Conservation (phyloP, 345 rosid species). For the Noccaea caerulescens region DNA sequence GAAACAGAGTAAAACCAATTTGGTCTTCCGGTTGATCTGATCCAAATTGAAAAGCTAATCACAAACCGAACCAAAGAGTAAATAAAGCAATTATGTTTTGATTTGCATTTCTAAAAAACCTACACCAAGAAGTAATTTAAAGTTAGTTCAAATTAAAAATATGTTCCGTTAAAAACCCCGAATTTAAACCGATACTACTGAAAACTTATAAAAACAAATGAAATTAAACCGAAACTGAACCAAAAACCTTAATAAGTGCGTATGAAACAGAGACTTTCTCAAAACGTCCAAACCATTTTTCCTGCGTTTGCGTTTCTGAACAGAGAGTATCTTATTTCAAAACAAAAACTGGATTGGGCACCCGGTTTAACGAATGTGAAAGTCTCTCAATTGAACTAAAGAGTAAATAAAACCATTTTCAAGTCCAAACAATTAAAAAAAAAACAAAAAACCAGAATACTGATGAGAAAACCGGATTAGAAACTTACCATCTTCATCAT, state of each 20-base stretch:
- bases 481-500: constrained; percentile 58
- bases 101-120: too few relatives aligned
- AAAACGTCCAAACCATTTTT: not conserved
- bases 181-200: too few relatives aligned
- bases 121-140: too few relatives aligned
- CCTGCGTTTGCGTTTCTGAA: not conserved
- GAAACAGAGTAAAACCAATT: not conserved
- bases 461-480: constrained; percentile 13
- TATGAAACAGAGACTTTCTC: constrained; percentile 9
- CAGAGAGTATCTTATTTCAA: too few relatives aligned
- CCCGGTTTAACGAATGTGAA: too few relatives aligned
- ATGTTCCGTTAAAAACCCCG: not conserved
- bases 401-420: too few relatives aligned
- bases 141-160: too few relatives aligned
- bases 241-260: not conserved
- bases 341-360: too few relatives aligned
- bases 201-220: too few relatives aligned
- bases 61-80: not conserved
- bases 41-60: not conserved
- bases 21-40: not conserved
- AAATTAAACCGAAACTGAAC: not conserved
- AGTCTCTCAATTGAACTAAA: too few relatives aligned
- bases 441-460: not conserved
- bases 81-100: too few relatives aligned
- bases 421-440: not conserved